Evolutionary conservation across 768 basidiomycete genomes (phyloP).

Genomic region (Leccinum imitatum): DNA sequence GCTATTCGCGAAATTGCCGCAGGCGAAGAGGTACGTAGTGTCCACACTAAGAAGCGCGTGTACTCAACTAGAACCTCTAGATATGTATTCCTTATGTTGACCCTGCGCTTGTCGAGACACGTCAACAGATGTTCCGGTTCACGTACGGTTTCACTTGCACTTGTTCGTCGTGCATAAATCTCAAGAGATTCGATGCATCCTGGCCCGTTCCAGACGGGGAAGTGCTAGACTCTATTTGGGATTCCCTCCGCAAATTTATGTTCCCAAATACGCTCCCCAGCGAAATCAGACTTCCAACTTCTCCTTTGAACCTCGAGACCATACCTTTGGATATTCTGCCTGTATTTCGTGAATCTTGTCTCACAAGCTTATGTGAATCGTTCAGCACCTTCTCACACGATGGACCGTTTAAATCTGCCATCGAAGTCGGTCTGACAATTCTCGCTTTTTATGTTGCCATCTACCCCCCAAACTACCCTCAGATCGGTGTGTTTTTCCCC

Average conservation of each 20-base stretch:
- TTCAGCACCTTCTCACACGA: constrained; percentile 76
- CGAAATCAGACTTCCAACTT: constrained; percentile 23
- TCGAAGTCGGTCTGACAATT: constrained; percentile 54
- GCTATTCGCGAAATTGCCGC: constrained; percentile 54
- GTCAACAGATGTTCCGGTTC: constrained; percentile 54
- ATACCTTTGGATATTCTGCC: constrained; percentile 43
- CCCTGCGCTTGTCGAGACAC: constrained; percentile 64
- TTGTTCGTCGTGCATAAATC: constrained; percentile 55
- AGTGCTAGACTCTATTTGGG: constrained; percentile 13
- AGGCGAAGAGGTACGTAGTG: constrained; percentile 60
- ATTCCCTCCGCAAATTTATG: constrained; percentile 42
- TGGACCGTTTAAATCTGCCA: constrained; percentile 50
- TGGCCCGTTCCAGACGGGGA: constrained; percentile 37
- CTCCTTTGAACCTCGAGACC: constrained; percentile 23
- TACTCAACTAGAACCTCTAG: constrained; percentile 36
- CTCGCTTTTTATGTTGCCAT: constrained; percentile 66
- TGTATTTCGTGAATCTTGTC: constrained; percentile 57
- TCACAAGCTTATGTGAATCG: constrained; percentile 54
- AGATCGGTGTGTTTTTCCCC: constrained; percentile 55
- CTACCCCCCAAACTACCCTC: constrained; percentile 79
- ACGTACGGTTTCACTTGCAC: constrained; percentile 70
- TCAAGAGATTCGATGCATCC: constrained; percentile 39
- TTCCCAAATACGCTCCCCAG: constrained; percentile 30
- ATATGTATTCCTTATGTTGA: constrained; percentile 77
- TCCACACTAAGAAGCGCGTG: neutral